These are phyloP conservation scores for Chrysopogon serrulatus DNA, from an alignment of 176 grass and related monocot species.

Conservation along the genomic window DNA sequence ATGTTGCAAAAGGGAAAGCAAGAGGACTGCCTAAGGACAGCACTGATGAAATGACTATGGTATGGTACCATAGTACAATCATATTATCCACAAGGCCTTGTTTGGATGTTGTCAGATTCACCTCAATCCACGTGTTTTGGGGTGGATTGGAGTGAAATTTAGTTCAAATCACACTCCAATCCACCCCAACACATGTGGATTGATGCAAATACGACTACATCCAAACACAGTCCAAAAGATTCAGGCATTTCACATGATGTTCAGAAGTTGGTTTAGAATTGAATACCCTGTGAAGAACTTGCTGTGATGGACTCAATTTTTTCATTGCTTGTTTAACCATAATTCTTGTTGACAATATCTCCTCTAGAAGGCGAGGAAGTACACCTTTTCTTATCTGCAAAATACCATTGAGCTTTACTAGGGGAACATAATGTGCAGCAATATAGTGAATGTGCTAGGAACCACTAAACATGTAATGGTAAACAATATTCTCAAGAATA, in stretches of 20 bases:
- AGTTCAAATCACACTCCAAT: too few species aligned
- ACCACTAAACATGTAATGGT: slow-evolving; percentile 10
- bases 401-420: slow-evolving; percentile 21
- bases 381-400: slow-evolving; percentile 91
- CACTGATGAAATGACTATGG: not conserved
- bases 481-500: slow-evolving; percentile 24
- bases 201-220: too few species aligned
- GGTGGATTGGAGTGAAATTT: too few species aligned
- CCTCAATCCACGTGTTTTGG: too few species aligned
- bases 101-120: too few species aligned
- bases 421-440: not conserved
- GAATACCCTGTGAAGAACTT: slow-evolving; percentile 85
- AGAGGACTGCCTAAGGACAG: not conserved
- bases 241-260: slow-evolving; percentile 6
- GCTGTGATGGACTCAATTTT: slow-evolving; percentile 62
- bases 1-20: slow-evolving; percentile 6
- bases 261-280: slow-evolving; percentile 3
- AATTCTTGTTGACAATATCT: slow-evolving; percentile 94
- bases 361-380: slow-evolving; percentile 70
- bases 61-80: slow-evolving; percentile 3
- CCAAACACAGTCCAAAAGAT: too few species aligned
- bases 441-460: not conserved
- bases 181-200: too few species aligned
- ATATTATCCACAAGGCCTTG: not conserved
- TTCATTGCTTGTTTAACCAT: slow-evolving; percentile 97